Evolutionary conservation across 768 basidiomycete species (phyloP).

Genomic region (Xerocomellus intermedius): DNA sequence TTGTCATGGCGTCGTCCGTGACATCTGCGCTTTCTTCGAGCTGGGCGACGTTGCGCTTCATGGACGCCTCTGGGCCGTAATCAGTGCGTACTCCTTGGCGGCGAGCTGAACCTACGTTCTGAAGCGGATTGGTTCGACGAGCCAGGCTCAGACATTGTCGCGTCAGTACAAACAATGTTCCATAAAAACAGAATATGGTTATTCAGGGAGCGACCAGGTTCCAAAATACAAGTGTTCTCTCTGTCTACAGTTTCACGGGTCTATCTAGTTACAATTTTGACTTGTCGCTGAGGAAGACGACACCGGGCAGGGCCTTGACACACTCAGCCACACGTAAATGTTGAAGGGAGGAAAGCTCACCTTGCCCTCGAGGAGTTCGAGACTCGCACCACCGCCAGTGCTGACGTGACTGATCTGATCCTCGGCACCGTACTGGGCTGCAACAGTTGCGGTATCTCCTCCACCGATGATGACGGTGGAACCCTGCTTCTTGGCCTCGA

Average conservation of each 20-base stretch:
- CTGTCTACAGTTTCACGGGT: constrained; percentile 10
- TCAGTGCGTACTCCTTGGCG: not conserved
- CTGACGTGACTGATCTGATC: constrained; percentile 93
- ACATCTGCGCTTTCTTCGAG: constrained; percentile 12
- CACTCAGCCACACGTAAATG: constrained; percentile 13
- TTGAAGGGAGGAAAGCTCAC: constrained; percentile 39
- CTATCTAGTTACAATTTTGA: constrained; percentile 19
- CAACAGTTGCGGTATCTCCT: constrained; percentile 95
- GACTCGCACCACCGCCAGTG: constrained; percentile 90
- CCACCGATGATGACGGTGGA: constrained; percentile 94
- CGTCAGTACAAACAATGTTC: not conserved
- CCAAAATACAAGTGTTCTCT: constrained; percentile 15
- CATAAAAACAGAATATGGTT: constrained; percentile 23
- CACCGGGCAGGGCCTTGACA: constrained; percentile 78
- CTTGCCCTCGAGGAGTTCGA: constrained; percentile 98
- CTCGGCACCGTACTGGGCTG: constrained; percentile 81
- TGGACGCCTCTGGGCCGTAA: constrained; percentile 1
- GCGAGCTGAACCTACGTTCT: constrained; percentile 13
- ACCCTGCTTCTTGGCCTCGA: constrained; percentile 84
- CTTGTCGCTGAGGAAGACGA: constrained; percentile 87
- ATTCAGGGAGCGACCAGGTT: constrained; percentile 3
- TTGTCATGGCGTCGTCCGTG: constrained; percentile 15
- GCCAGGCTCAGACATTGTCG: constrained; percentile 15
- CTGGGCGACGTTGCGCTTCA: constrained; percentile 21
- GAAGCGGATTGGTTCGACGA: constrained; percentile 1